Evolutionary conservation across 306 rosid species (phyloP).

Genomic region (Pachyrhizus erosus): DNA sequence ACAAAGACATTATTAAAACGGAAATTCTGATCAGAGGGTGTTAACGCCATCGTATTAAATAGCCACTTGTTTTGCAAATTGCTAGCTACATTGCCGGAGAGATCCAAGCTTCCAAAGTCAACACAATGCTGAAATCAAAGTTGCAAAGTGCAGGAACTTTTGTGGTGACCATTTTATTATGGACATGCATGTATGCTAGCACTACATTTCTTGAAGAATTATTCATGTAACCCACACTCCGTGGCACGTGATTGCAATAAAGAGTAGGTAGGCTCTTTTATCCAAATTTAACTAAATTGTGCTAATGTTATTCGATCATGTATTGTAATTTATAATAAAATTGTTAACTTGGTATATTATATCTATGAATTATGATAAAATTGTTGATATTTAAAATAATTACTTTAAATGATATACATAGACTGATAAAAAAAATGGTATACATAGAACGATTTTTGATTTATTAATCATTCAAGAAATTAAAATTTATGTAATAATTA

Average conservation of each 20-base stretch:
- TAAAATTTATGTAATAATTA: too few species aligned
- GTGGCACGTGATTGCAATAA: conserved; percentile 60
- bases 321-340: background rate
- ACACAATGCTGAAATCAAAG: conserved; percentile 51
- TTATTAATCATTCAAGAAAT: too few species aligned
- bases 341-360: too few species aligned
- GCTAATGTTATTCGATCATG: background rate
- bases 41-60: conserved; percentile 42
- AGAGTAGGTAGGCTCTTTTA: background rate
- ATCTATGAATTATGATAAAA: too few species aligned
- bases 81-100: conserved; percentile 32
- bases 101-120: conserved; percentile 51
- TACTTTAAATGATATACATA: too few species aligned
- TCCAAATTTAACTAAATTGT: background rate
- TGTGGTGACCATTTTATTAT: conserved; percentile 39
- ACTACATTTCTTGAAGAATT: background rate
- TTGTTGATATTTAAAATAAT: too few species aligned
- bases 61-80: conserved; percentile 6
- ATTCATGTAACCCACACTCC: conserved; percentile 37
- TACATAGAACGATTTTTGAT: too few species aligned
- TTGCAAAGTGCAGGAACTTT: conserved; percentile 37
- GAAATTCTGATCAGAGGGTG: conserved; percentile 38
- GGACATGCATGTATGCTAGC: conserved; percentile 32
- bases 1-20: conserved; percentile 18
- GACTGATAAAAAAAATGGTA: too few species aligned